phyloP scores from a whole-genome alignment of 2,329 filamentous ascomycete species.

The Tolypocladium ophioglossoides region DNA sequence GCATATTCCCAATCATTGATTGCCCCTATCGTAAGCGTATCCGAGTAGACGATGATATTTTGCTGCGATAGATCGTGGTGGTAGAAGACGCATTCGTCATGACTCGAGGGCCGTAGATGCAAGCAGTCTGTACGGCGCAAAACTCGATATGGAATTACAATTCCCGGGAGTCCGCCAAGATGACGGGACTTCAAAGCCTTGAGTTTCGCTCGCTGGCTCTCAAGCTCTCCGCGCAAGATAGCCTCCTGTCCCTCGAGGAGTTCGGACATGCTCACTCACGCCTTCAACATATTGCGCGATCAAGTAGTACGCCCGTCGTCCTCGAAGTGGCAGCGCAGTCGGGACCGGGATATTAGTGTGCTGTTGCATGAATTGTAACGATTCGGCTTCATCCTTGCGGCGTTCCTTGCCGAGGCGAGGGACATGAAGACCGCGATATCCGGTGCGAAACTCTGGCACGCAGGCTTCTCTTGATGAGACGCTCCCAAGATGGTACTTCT shows the following conservation, averaged over 20 bases:
- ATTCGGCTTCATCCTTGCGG: conserved; percentile 2
- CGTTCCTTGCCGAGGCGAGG: conserved; percentile 17
- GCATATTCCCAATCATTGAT: conserved; percentile 29
- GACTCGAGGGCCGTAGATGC: conserved; percentile 8
- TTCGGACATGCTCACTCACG: conserved; percentile 4
- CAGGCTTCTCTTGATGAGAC: conserved; percentile 20
- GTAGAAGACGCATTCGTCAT: conserved; percentile 12
- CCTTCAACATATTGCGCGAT: conserved; percentile 9
- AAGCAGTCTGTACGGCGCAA: conserved; percentile 12
- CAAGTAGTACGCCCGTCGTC: conserved; percentile 8
- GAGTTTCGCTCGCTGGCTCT: conserved; percentile 13
- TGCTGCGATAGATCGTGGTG: conserved; percentile 12
- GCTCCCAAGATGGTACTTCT: conserved; percentile 16
- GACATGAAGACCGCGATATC: conserved; percentile 14
- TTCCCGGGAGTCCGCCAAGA: conserved; percentile 18
- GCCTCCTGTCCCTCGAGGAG: conserved; percentile 2
- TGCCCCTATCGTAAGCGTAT: conserved; percentile 19
- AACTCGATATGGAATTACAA: conserved; percentile 18
- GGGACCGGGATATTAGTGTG: conserved; percentile 8
- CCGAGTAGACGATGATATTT: conserved; percentile 13
- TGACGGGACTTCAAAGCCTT: conserved; percentile 14
- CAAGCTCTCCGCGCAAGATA: conserved; percentile 14
- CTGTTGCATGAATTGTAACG: conserved; percentile 1
- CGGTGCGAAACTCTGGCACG: conserved; percentile 18
- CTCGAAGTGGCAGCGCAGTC: conserved; percentile 8